phyloP scores from a whole-genome alignment of 2,329 filamentous ascomycete genomes.

The Clathrospora elynae region DNA sequence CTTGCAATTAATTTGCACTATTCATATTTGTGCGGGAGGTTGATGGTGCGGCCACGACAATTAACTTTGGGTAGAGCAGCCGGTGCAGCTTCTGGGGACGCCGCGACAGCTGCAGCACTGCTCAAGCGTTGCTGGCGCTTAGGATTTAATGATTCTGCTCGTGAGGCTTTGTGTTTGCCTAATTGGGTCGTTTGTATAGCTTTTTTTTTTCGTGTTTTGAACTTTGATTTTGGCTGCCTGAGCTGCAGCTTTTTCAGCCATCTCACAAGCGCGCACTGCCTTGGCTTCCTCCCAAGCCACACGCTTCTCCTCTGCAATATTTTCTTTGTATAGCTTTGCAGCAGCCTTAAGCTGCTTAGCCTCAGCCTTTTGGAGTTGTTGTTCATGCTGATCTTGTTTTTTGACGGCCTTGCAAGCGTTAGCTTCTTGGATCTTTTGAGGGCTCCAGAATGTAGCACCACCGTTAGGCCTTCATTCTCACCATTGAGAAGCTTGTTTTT shows the following conservation, averaged over 20 bases:
- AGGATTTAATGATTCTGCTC: neutral
- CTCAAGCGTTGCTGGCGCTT: neutral
- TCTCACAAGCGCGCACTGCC: neutral
- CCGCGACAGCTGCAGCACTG: neutral
- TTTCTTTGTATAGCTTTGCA: neutral
- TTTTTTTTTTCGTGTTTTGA: too few species aligned
- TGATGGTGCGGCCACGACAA: neutral
- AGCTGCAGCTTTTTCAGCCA: neutral
- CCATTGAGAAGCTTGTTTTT: conserved; percentile 2
- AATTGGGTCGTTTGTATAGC: neutral
- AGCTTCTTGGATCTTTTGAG: conserved; percentile 1
- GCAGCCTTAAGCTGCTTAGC: neutral
- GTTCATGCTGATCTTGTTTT: neutral
- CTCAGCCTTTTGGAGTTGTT: conserved; percentile 4
- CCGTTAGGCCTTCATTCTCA: conserved; percentile 1
- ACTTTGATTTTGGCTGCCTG: neutral
- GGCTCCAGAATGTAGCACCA: conserved; percentile 2
- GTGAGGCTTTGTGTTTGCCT: neutral
- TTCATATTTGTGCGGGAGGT: neutral
- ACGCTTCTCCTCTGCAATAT: neutral
- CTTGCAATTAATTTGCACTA: neutral
- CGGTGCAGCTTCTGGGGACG: neutral
- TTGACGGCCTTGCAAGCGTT: too few species aligned
- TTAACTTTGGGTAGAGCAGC: neutral
- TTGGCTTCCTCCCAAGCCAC: neutral